These are phyloP conservation scores for Polyplosphaeria fusca DNA, from an alignment of 495 filamentous ascomycete species.

Conservation along the genomic window DNA sequence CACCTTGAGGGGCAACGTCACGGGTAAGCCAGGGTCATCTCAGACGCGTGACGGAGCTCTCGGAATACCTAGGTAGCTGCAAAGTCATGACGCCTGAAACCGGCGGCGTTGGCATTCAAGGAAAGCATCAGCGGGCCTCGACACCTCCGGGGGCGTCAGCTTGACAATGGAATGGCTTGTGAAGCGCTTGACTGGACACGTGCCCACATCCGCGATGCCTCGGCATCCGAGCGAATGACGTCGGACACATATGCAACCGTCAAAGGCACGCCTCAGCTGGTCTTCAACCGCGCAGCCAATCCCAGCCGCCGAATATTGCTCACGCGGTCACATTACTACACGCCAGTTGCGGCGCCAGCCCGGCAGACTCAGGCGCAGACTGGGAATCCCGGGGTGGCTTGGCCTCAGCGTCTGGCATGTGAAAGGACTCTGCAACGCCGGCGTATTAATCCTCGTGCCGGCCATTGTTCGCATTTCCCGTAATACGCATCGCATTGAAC, in stretches of 20 bases:
- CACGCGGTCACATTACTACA: slow-evolving; percentile 6
- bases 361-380: too few species aligned
- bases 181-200: slow-evolving; percentile 15
- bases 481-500: slow-evolving; percentile 6
- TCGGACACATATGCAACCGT: slow-evolving; percentile 12
- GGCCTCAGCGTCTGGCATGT: slow-evolving; percentile 19
- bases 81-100: neutral
- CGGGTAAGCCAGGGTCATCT: neutral
- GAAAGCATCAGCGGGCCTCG: slow-evolving; percentile 4
- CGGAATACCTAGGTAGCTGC: too few species aligned
- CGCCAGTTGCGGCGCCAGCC: slow-evolving; percentile 16
- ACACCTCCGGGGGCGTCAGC: slow-evolving; percentile 1
- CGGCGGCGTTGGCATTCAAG: neutral
- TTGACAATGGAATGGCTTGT: slow-evolving; percentile 20
- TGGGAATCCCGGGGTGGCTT: slow-evolving; percentile 18
- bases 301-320: neutral
- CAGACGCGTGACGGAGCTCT: too few species aligned
- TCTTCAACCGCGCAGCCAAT: slow-evolving; percentile 5
- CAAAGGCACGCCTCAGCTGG: neutral
- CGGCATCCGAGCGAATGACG: slow-evolving; percentile 16
- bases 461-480: slow-evolving; percentile 9
- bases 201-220: slow-evolving; percentile 20
- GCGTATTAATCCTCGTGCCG: slow-evolving; percentile 9
- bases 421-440: slow-evolving; percentile 19
- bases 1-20: neutral